phyloP scores from a whole-genome alignment of 768 basidiomycete genomes.

The Pleurotus djamor region DNA sequence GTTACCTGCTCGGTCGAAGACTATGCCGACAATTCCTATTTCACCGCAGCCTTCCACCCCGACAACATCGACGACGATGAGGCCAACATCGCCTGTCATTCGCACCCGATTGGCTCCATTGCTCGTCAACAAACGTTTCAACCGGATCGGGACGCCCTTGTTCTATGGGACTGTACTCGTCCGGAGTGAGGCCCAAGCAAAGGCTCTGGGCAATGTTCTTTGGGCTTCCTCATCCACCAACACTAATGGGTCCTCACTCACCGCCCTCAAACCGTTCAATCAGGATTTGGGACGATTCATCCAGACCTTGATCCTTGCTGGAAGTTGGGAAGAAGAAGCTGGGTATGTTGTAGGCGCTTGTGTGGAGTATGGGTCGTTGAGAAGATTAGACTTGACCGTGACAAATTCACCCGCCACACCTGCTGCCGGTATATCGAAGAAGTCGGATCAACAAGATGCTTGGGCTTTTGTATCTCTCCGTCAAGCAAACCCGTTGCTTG shows the following conservation, averaged over 20 bases:
- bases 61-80: neutral
- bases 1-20: neutral
- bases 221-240: neutral
- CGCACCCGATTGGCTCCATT: constrained; percentile 36
- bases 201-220: constrained; percentile 16
- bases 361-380: constrained; percentile 11
- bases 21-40: neutral
- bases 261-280: neutral
- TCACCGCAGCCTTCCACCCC: neutral
- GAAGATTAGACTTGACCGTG: constrained; percentile 34
- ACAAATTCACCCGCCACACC: neutral
- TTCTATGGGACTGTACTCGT: constrained; percentile 54
- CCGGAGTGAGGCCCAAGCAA: constrained; percentile 34
- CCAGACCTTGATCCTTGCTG: constrained; percentile 36
- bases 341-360: constrained; percentile 33
- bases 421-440: too few species aligned
- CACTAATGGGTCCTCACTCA: too few species aligned
- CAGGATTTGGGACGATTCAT: constrained; percentile 20
- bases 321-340: constrained; percentile 33
- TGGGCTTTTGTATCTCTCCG: neutral
- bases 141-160: constrained; percentile 55
- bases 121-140: constrained; percentile 48
- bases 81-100: neutral
- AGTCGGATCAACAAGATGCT: too few species aligned
- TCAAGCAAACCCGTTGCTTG: constrained; percentile 34